Evolutionary conservation across 805 yeast species (phyloP).

Genomic region (Sporopachydermia lactativora): DNA sequence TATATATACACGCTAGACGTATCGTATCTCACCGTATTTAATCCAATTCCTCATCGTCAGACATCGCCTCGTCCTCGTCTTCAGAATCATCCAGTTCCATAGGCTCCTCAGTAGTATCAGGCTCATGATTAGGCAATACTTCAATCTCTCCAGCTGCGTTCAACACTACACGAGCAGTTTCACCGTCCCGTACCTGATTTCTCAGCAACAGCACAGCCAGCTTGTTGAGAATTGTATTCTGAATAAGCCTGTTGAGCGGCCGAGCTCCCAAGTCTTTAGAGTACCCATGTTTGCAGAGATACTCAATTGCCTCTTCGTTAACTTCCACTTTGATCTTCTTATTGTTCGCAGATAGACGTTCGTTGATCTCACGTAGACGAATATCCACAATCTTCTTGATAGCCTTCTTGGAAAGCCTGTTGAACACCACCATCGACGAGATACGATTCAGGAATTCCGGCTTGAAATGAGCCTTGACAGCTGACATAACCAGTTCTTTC

Average conservation of each 20-base stretch:
- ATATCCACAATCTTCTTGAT: constrained; percentile 84
- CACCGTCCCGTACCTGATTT: constrained; percentile 83
- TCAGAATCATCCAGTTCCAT: constrained; percentile 44
- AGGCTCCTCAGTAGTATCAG: constrained; percentile 27
- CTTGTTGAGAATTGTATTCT: constrained; percentile 72
- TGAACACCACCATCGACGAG: constrained; percentile 84
- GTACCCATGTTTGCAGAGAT: constrained; percentile 75
- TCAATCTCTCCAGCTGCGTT: constrained; percentile 39
- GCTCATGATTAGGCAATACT: constrained; percentile 78
- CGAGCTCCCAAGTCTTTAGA: constrained; percentile 93
- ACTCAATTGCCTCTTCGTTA: constrained; percentile 66
- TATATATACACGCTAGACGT: too few species aligned
- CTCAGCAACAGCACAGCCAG: constrained; percentile 80
- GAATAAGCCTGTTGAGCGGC: constrained; percentile 87
- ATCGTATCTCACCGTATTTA: too few species aligned
- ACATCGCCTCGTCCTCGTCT: constrained; percentile 45
- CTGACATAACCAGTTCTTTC: constrained; percentile 64
- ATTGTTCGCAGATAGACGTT: constrained; percentile 74
- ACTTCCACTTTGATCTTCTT: constrained; percentile 60
- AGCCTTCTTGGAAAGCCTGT: constrained; percentile 81
- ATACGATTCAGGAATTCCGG: constrained; percentile 97
- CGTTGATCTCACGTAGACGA: constrained; percentile 72
- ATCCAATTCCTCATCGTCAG: constrained; percentile 26
- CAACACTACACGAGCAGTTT: constrained; percentile 53
- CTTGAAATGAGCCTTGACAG: constrained; percentile 82